A percentile compares a stretch with the other conserved stretches of the same genome.
phyloP scores from a whole-genome alignment of 2,329 filamentous ascomycete genomes.

The Monosporascus sp. region DNA sequence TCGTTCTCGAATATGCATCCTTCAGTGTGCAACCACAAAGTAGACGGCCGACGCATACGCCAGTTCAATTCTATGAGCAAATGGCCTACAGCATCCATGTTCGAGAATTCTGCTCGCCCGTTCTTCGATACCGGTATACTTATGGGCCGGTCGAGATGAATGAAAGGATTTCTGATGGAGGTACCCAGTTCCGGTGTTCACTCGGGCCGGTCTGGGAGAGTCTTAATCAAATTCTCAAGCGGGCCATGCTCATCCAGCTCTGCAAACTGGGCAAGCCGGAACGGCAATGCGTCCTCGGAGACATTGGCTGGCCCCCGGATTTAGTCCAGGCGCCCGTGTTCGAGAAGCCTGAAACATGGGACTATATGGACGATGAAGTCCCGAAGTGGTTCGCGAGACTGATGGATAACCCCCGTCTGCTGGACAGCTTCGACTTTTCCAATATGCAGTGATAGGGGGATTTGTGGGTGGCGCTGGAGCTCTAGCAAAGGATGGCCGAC shows the following conservation, averaged over 20 bases:
- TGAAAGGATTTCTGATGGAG: too few relatives aligned
- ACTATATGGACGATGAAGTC: constrained; percentile 5
- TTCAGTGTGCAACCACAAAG: not conserved
- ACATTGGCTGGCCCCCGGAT: not conserved
- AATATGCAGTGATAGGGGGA: too few relatives aligned
- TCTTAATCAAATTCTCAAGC: not conserved
- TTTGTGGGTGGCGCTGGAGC: too few relatives aligned
- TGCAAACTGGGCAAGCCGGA: not conserved
- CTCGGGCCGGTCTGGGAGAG: not conserved
- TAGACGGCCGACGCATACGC: not conserved
- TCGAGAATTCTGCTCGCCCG: constrained; percentile 1
- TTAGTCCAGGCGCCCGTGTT: not conserved
- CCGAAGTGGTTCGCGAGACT: not conserved
- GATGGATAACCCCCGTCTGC: not conserved
- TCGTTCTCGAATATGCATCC: constrained; percentile 5
- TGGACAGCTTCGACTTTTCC: not conserved
- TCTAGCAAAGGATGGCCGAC: too few relatives aligned
- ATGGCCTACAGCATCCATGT: not conserved
- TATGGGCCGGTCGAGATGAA: not conserved
- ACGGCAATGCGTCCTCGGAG: not conserved
- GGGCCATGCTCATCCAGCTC: constrained; percentile 3
- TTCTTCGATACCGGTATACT: constrained; percentile 5
- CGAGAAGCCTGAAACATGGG: constrained; percentile 6
- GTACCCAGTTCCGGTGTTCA: too few relatives aligned
- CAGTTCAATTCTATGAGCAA: not conserved